Percentiles rank a stretch among this genome's conserved stretches.
These are phyloP conservation scores for Aspergillus ellipticus DNA, from an alignment of 495 filamentous ascomycete species.

Conservation along the genomic window DNA sequence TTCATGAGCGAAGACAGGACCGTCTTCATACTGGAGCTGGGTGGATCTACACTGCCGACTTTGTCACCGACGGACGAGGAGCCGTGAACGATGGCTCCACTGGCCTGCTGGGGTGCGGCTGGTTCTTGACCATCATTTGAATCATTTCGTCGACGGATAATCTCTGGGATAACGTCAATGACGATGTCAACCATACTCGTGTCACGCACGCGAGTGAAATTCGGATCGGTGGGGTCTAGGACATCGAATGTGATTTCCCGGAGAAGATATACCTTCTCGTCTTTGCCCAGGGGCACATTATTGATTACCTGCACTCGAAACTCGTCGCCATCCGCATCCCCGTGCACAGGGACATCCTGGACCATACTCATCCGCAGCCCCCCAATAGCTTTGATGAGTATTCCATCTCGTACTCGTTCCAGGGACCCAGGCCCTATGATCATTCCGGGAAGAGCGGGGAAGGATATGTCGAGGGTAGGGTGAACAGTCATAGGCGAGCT, in stretches of 20 bases:
- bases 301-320: constrained; percentile 77
- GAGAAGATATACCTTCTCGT: constrained; percentile 84
- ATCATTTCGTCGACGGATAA: constrained; percentile 34
- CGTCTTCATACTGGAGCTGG: constrained; percentile 44
- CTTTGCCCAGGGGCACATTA: constrained; percentile 75
- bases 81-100: constrained; percentile 18
- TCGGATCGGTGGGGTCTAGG: constrained; percentile 67
- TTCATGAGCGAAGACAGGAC: constrained; percentile 55
- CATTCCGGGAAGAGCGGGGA: constrained; percentile 63
- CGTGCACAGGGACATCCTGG: constrained; percentile 51
- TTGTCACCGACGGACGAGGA: constrained; percentile 21
- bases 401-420: constrained; percentile 65
- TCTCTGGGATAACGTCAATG: constrained; percentile 51
- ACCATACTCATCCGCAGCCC: constrained; percentile 78
- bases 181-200: constrained; percentile 67
- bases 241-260: constrained; percentile 71
- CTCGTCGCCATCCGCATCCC: constrained; percentile 32
- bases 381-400: constrained; percentile 72
- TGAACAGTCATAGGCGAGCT: constrained; percentile 61
- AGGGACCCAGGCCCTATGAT: constrained; percentile 49
- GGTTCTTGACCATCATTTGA: constrained; percentile 33
- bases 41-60: constrained; percentile 28
- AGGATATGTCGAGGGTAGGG: constrained; percentile 73
- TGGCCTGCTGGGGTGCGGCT: constrained; percentile 21
- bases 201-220: constrained; percentile 78